Percentiles rank a stretch among this genome's conserved stretches.
phyloP scores from a whole-genome alignment of 2,329 filamentous ascomycete species.

The Penicillium italicum region DNA sequence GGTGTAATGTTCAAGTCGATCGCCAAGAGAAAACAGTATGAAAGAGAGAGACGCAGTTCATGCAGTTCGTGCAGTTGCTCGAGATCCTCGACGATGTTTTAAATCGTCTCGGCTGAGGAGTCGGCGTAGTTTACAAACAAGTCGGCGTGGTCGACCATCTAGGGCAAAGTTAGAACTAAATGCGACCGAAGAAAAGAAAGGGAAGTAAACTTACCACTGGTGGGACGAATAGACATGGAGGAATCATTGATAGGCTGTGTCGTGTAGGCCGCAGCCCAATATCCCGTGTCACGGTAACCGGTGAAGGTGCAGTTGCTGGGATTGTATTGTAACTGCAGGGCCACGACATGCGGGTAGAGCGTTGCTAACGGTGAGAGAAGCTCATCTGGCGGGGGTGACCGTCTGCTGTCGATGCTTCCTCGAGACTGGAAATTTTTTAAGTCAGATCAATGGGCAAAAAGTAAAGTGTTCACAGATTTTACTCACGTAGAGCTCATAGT shows the following conservation, averaged over 20 bases:
- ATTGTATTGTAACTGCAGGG: conserved; percentile 34
- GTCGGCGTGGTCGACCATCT: conserved; percentile 28
- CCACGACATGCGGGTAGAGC: conserved; percentile 39
- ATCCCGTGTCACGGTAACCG: conserved; percentile 29
- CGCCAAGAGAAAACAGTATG: not conserved
- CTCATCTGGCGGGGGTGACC: conserved; percentile 28
- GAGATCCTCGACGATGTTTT: conserved; percentile 22
- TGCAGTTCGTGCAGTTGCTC: conserved; percentile 12
- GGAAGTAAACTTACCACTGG: conserved; percentile 25
- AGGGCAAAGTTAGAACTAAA: conserved; percentile 11
- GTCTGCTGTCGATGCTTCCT: conserved; percentile 28
- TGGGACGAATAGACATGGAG: conserved; percentile 18
- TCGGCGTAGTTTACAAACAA: conserved; percentile 34
- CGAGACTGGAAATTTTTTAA: conserved; percentile 19
- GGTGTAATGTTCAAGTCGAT: not conserved
- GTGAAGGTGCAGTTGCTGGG: conserved; percentile 28
- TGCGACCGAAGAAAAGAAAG: conserved; percentile 4
- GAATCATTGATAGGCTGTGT: conserved; percentile 25
- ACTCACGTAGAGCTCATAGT: conserved; percentile 41
- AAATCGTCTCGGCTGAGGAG: conserved; percentile 35
- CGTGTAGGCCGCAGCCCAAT: conserved; percentile 33
- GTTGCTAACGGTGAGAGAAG: conserved; percentile 31
- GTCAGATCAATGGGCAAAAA: not conserved
- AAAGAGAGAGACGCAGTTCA: conserved; percentile 5
- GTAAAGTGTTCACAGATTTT: not conserved